Base-by-base conservation (phyloP, 2,329 filamentous ascomycete genomes). In the Periconia macrospinosa region DNA sequence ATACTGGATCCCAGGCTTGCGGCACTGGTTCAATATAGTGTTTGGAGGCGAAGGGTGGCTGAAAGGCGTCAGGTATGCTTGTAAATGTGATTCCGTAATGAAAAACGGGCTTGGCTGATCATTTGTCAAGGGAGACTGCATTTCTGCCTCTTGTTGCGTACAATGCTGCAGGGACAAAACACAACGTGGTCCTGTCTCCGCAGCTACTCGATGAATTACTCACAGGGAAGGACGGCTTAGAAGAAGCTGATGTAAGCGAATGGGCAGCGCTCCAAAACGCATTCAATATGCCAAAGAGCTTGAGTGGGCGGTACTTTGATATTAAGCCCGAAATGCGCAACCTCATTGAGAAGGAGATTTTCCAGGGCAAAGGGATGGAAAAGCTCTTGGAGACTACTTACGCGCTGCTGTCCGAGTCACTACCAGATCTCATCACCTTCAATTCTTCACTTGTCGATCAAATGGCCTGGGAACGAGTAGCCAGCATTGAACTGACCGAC, bases 1-100 rank as follows among this genome's bases (percentile, higher is more conserved):
- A 27, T 87, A 87, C 68, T 87, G 83, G 81, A 67, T 87, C 8
- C 84, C 85, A 1, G 75, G 81, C 48, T 35, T 86, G 9, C 82
- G 83, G 40, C 82, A 87, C 72, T 75, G 79, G 7, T 60, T 80
- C 18, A 80, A 84, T 58, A 73, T 78, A 59, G 68, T 77, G 18
- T 74, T 78, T 62, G 66, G 78, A 41, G 76, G 77, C 46, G 70
- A 79, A 41, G 61, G 62, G 11, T 79, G 81, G 58, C 64, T 83
- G 55, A 69, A 70, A 40, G 71, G 69, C 47, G 66, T 79, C 14
- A 69, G 74, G 79, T 81, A 49, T 37, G 52, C 33, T 37, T 54
- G 33, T 6, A 47, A 47, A 17, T 58, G 17, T 15, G 11, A 49
- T 2, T 6, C 18, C 13, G 41, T 27, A 7, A 20, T 14, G 43